phyloP scores from a whole-genome alignment of 129 eudicot species.

The Daucus carota region DH1_v3.0 NC_030382.2:28108501-28109000 shows the following conservation, averaged over 20 bases:
- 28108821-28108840: no score
- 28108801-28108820: no score
- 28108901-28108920: background rate
- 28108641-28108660: conserved; percentile 41
- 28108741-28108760: background rate
- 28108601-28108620: conserved; percentile 21
- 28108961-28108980: background rate
- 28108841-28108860: background rate
- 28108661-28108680: conserved; percentile 16
- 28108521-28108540: background rate
- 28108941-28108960: background rate
- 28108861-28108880: background rate
- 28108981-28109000: no score
- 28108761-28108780: background rate
- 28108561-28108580: conserved; percentile 42
- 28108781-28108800: background rate
- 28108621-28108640: conserved; percentile 44
- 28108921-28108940: no score
- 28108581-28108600: conserved; percentile 16
- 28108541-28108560: conserved; percentile 25
- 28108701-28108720: conserved; percentile 20
- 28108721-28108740: conserved; percentile 11
- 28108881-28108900: background rate
- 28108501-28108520: background rate
- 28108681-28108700: conserved; percentile 16